Evolutionary conservation across 495 filamentous ascomycete genomes (phyloP), one percentile per base, ranked within the genome.

Genomic region (Hypoxylon perforatum): DNA sequence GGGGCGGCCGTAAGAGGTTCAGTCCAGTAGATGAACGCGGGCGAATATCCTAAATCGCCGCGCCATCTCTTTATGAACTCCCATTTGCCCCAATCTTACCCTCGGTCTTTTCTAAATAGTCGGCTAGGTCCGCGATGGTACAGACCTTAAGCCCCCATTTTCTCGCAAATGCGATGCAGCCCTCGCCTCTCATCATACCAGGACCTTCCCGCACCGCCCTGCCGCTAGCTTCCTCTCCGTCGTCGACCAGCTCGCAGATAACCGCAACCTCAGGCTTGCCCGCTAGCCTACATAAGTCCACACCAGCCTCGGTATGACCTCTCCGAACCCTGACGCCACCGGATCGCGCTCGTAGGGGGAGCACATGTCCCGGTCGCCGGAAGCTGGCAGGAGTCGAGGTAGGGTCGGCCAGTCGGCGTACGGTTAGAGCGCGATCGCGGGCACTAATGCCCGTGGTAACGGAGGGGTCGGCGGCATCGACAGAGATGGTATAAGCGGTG

Each of bases 171-270:
- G 78, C 84, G 73, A 99, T 81, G 75, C 95, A 98, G 3, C 85
- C 90, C 84, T 98, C 94, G 60, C 93, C 86, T 67, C 93, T 80
- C 92, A 97, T 91, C 95, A 98, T 99, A 1, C 88, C 92, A 17
- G 89, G 87, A 38, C 86, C 86, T 15, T 82, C 82, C 9, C 76
- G 72, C 19, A 89, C 65, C 35, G 85, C 82, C 17, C 83, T 85
- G 10, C 85, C 87, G 7, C 63, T 72, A 5, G 91, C 81, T 73
- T 85, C 78, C 50, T 87, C 82, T 1, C 92, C 92, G 71, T 93
- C 89, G 62, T 93, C 91, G 19, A 97, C 90, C 63, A 97, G 73
- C 78, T 96, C 91, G 66, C 90, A 90, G 64, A 99, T 97, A 0
- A 93, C 94, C 51, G 85, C 92, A 0, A 86, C 95, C 51, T 82